Conservation (phyloP, 148 eudicot genomes). For the Mesembryanthemum crystallinum region DNA sequence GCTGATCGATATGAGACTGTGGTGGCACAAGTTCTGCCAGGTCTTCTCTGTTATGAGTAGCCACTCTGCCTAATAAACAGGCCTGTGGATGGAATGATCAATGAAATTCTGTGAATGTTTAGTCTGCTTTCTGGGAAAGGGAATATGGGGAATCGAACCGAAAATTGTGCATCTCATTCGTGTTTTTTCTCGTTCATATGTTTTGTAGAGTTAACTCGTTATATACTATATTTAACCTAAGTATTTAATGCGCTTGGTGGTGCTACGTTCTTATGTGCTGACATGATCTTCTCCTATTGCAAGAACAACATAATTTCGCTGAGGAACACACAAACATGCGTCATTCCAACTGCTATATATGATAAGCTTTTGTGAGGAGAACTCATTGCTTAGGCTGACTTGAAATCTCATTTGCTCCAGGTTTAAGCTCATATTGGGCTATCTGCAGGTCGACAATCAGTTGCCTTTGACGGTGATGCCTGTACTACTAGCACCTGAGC, state of each 20-base stretch:
- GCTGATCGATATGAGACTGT: neutral
- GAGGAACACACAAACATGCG: neutral
- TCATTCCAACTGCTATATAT: neutral
- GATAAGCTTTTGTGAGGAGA: neutral
- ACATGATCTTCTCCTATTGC: neutral
- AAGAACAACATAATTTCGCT: neutral
- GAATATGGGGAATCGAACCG: too few relatives aligned
- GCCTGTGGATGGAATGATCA: neutral
- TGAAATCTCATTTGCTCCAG: conserved; percentile 32
- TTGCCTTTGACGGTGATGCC: conserved; percentile 88
- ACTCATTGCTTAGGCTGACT: conserved; percentile 13
- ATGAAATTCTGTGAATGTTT: neutral
- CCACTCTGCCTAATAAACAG: neutral
- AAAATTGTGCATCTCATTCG: too few relatives aligned
- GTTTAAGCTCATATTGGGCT: conserved; percentile 84
- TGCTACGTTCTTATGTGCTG: neutral
- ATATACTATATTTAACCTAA: neutral
- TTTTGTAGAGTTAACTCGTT: neutral
- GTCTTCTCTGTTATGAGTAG: neutral
- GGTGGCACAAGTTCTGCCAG: conserved; percentile 1
- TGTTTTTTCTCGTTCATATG: neutral
- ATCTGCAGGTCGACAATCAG: conserved; percentile 93
- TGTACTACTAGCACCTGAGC: conserved; percentile 88
- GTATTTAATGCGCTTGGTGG: neutral
- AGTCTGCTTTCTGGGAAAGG: too few relatives aligned